Conservation (phyloP, 2,329 filamentous ascomycete genomes). For the Microcyclosporella mali region DNA sequence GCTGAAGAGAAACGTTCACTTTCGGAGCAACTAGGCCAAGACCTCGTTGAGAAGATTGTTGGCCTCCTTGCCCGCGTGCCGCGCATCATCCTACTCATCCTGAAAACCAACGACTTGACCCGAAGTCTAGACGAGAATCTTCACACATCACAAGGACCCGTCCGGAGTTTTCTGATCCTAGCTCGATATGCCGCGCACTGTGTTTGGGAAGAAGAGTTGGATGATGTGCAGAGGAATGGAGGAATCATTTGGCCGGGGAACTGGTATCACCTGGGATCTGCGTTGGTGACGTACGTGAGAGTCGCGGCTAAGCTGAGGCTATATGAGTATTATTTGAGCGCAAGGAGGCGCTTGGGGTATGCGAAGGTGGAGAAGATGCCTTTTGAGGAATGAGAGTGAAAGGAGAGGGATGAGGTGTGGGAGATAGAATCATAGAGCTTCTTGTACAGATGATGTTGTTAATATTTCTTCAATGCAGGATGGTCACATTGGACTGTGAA, state of each 20-base stretch:
- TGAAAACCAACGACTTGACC: conserved; percentile 97
- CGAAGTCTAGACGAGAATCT: conserved; percentile 87
- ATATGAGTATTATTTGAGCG: conserved; percentile 53
- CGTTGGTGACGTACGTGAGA: conserved; percentile 49
- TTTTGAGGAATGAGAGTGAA: too few species aligned
- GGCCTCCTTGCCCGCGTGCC: conserved; percentile 84
- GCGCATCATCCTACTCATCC: conserved; percentile 83
- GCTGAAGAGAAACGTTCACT: conserved; percentile 80
- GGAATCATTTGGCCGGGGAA: conserved; percentile 50
- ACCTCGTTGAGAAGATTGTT: conserved; percentile 76
- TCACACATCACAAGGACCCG: conserved; percentile 61
- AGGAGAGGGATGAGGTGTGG: too few species aligned
- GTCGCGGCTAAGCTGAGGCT: conserved; percentile 52
- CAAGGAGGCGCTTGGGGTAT: conserved; percentile 33
- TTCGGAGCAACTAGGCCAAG: conserved; percentile 70
- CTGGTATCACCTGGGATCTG: conserved; percentile 45
- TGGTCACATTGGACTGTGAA: too few species aligned
- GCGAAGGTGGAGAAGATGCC: conserved; percentile 6
- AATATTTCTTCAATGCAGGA: too few species aligned
- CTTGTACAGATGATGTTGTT: too few species aligned
- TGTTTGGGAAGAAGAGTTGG: conserved; percentile 57
- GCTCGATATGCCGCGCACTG: conserved; percentile 57
- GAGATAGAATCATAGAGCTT: too few species aligned
- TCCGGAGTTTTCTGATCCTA: conserved; percentile 59
- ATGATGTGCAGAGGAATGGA: conserved; percentile 39